These are phyloP conservation scores for Claviceps pusilla DNA, from an alignment of 2,329 filamentous ascomycete species.

Conservation along the genomic window DNA sequence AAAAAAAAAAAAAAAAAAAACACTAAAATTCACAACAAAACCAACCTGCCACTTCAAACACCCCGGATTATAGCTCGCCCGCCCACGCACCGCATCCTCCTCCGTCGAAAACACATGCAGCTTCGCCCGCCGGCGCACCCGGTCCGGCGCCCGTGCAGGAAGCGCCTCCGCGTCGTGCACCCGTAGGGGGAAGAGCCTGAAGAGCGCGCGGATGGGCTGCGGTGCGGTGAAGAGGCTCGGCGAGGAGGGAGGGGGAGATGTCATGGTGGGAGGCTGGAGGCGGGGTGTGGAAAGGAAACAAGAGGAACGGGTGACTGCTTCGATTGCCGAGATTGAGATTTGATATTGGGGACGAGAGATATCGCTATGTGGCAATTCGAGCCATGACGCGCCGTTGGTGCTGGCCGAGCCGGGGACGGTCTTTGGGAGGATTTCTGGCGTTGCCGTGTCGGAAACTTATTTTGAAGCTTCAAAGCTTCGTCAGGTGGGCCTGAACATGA, in stretches of 20 bases:
- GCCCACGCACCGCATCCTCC: conserved; percentile 42
- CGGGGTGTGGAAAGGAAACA: not conserved
- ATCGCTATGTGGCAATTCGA: not conserved
- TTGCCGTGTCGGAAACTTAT: not conserved
- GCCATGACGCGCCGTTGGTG: too few relatives aligned
- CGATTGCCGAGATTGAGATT: too few relatives aligned
- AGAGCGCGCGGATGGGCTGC: conserved; percentile 62
- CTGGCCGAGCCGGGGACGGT: too few relatives aligned
- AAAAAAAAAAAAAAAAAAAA: not conserved
- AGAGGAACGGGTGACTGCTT: not conserved
- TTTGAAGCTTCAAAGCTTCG: too few relatives aligned
- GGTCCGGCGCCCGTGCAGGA: conserved; percentile 39
- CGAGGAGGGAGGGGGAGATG: conserved; percentile 5
- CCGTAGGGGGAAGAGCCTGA: conserved; percentile 67
- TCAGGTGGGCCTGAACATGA: not conserved
- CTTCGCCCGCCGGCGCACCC: conserved; percentile 32
- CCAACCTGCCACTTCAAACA: conserved; percentile 94
- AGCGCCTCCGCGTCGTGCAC: conserved; percentile 63
- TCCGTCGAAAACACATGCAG: conserved; percentile 65
- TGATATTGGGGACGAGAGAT: not conserved
- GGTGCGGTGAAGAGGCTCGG: conserved; percentile 45
- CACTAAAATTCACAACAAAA: conserved; percentile 1
- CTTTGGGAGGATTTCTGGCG: conserved; percentile 1
- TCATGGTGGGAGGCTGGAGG: not conserved
- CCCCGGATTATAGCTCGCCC: conserved; percentile 75